Conservation (phyloP, 2,329 filamentous ascomycete genomes). For the Arthrobotrys megalospora region DNA sequence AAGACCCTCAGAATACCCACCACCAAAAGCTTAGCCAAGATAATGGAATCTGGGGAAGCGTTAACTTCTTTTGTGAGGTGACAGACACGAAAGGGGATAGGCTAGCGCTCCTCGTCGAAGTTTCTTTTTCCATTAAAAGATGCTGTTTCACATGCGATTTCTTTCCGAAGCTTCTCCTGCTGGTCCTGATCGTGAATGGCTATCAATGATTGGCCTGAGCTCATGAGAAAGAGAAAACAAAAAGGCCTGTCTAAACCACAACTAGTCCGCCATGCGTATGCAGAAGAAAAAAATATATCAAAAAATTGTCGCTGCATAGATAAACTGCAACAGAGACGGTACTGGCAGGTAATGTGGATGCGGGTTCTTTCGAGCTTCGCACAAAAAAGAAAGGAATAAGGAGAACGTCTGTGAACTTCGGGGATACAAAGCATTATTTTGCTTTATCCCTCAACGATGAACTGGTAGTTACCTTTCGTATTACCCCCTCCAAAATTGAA, state of each 20-base stretch:
- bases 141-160: constrained; percentile 46
- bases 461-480: constrained; percentile 14
- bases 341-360: constrained; percentile 3
- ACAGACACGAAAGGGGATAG: constrained; percentile 19
- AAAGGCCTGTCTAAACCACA: neutral
- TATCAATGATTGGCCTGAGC: constrained; percentile 3
- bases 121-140: constrained; percentile 10
- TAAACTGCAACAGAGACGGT: constrained; percentile 2
- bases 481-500: constrained; percentile 12
- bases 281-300: neutral
- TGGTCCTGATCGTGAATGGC: neutral
- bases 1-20: constrained; percentile 20
- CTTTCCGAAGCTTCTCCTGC: constrained; percentile 5
- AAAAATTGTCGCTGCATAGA: constrained; percentile 11
- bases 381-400: constrained; percentile 5
- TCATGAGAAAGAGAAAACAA: neutral
- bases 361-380: constrained; percentile 10
- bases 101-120: neutral
- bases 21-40: constrained; percentile 20
- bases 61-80: constrained; percentile 13
- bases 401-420: constrained; percentile 5
- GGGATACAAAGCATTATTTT: constrained; percentile 15
- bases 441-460: constrained; percentile 51
- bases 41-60: constrained; percentile 52
- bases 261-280: constrained; percentile 3